phyloP scores from a whole-genome alignment of 345 rosid genomes.

The Cardamine chenopodiifolia region DNA sequence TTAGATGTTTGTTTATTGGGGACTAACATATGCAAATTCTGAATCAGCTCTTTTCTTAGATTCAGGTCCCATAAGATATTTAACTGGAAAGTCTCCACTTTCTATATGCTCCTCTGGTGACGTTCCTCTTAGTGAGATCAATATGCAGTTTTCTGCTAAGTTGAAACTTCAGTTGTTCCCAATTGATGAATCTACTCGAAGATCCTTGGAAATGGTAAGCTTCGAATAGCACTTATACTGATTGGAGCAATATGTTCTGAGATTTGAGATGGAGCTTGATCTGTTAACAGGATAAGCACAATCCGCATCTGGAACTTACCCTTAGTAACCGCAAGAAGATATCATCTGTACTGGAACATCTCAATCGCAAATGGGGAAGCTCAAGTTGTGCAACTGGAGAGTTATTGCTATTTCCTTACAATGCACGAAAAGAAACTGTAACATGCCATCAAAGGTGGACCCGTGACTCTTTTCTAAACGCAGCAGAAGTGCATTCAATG shows the following conservation, averaged over 20 bases:
- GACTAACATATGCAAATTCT: conserved; percentile 20
- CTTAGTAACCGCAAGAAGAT: conserved; percentile 92
- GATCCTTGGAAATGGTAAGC: conserved; percentile 87
- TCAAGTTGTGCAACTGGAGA: conserved; percentile 82
- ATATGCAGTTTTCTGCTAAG: conserved; percentile 56
- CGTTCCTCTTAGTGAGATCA: conserved; percentile 53
- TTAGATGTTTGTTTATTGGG: conserved; percentile 25
- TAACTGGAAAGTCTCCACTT: conserved; percentile 52
- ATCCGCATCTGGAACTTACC: conserved; percentile 96
- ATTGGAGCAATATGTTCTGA: not conserved
- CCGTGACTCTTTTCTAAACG: conserved; percentile 66
- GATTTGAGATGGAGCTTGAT: conserved; percentile 37
- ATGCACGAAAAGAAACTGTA: conserved; percentile 65
- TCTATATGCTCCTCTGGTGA: conserved; percentile 53
- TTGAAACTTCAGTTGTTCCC: conserved; percentile 97
- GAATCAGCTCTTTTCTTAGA: conserved; percentile 36
- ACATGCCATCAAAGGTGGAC: conserved; percentile 72
- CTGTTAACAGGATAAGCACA: conserved; percentile 80
- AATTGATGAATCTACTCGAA: conserved; percentile 85
- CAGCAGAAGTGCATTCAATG: conserved; percentile 71
- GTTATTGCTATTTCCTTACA: conserved; percentile 79
- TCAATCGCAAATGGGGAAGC: conserved; percentile 93
- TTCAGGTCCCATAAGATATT: conserved; percentile 47
- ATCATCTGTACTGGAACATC: conserved; percentile 93
- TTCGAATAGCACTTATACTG: not conserved